Conservation (phyloP, 371 early-diverging fungal species). For the Mortierella sp. region DNA sequence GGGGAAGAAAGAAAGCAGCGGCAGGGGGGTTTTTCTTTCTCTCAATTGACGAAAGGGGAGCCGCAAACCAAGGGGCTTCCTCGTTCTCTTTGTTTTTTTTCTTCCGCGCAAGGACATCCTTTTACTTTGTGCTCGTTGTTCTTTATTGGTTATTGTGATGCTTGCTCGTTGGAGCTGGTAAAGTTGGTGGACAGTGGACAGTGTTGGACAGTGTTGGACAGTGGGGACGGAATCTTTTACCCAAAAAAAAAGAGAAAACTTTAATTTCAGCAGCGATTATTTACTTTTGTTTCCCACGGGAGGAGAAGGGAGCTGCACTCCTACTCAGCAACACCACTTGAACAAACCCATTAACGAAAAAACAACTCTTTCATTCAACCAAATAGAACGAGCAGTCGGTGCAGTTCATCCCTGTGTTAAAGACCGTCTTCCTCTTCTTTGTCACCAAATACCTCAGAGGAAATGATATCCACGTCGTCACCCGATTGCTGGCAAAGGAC, state of each 20-base stretch:
- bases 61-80: not conserved
- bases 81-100: not conserved
- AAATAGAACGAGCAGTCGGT: slow-evolving; percentile 52
- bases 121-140: not conserved
- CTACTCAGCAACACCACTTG: not conserved
- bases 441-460: slow-evolving; percentile 79
- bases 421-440: slow-evolving; percentile 85
- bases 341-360: not conserved
- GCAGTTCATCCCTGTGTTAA: slow-evolving; percentile 80
- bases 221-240: slow-evolving; percentile 6
- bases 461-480: slow-evolving; percentile 90
- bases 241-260: not conserved
- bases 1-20: not conserved
- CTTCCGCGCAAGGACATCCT: not conserved
- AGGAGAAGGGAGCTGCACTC: too few relatives aligned
- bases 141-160: too few relatives aligned
- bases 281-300: not conserved
- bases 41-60: not conserved
- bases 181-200: too few relatives aligned
- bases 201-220: not conserved
- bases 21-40: not conserved
- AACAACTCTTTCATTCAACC: not conserved
- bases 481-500: slow-evolving; percentile 70
- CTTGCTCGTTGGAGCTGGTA: too few relatives aligned
- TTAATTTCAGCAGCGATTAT: not conserved